Base-by-base conservation (phyloP, 768 basidiomycete genomes). In the Pisolithus albus region DNA sequence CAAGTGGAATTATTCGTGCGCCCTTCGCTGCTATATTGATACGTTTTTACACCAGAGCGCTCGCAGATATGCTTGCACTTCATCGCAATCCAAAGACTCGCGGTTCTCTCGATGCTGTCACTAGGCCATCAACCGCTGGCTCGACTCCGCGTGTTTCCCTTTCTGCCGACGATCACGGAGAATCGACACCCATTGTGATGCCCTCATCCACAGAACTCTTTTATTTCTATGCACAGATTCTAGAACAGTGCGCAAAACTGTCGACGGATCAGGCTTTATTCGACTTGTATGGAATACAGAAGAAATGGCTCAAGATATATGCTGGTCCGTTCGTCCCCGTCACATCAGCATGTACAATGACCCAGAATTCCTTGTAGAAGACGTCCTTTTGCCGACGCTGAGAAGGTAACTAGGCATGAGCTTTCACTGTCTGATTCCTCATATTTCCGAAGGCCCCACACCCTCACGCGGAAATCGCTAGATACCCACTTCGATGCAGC, bases 131-230 rank as follows among this genome's bases (percentile, higher is more conserved):
- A 10, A 64, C 64, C 0, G 56, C 62, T 6, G 44, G 53, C 37
- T 64, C 64, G 16, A 70, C 67, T 1, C 62, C 72, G 37, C 65
- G 72, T 34, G 63, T 66, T 6, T 60, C 78, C 16, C 66, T 71
- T 19, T 69, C 70, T 11, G 67, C 66, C 23, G 69, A 73, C 26
- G 74, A 72, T 11, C 76, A 75, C 2, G 70, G 74, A 23, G 71
- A 74, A 24, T 69, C 80, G 0, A 68, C 80, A 1, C 75, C 78
- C n/a, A 71, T 79, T 2, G 90, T 98, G 1, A 77, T 98, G 7
- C 88, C 92, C 0, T 93, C 91, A 0, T 97, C 94, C 0, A 97
- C 94, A 1, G 94, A 98, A 59, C 71, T 99, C 16, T 99, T 98
- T 73, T 96, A 94, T 66, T 92, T 96, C 70, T 98, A 98, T 64